Conservation (phyloP, 768 basidiomycete genomes). For the Candolleomyces aberdarensis region DNA sequence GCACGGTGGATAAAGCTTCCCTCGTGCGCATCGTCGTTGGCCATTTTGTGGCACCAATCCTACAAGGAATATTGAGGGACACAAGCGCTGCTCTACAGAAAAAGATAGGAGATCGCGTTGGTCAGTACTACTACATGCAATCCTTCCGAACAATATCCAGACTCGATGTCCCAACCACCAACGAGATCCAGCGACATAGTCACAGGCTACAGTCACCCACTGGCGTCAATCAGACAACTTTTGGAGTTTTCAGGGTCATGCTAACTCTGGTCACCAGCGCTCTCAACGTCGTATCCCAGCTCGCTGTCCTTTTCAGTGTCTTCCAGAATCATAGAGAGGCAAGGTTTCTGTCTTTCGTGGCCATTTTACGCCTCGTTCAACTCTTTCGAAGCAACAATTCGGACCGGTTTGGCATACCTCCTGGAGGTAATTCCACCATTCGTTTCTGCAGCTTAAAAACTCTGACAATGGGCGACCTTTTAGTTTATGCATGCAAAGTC, state of each 20-base stretch:
- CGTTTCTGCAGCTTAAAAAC: neutral
- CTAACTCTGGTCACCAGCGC: constrained; percentile 39
- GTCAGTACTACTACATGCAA: constrained; percentile 57
- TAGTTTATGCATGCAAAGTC: constrained; percentile 71
- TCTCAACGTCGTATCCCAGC: neutral
- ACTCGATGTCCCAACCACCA: constrained; percentile 73
- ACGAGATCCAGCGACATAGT: constrained; percentile 55
- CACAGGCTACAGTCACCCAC: constrained; percentile 59
- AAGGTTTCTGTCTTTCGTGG: neutral
- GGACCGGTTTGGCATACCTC: neutral
- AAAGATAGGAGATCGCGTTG: constrained; percentile 58
- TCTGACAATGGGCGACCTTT: neutral
- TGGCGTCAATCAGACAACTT: constrained; percentile 50
- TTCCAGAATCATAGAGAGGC: neutral
- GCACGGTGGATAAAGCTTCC: constrained; percentile 53
- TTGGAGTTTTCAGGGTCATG: constrained; percentile 50
- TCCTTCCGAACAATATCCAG: constrained; percentile 67
- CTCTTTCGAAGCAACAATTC: no score
- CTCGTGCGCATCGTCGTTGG: constrained; percentile 57
- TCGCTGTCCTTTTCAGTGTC: neutral
- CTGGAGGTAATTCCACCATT: neutral
- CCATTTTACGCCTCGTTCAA: neutral
- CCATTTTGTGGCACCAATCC: constrained; percentile 50
- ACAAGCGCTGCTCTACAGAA: constrained; percentile 32
- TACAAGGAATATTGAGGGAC: constrained; percentile 40